phyloP scores from a whole-genome alignment of 495 filamentous ascomycete genomes.

The Lophium mytilinum region DNA sequence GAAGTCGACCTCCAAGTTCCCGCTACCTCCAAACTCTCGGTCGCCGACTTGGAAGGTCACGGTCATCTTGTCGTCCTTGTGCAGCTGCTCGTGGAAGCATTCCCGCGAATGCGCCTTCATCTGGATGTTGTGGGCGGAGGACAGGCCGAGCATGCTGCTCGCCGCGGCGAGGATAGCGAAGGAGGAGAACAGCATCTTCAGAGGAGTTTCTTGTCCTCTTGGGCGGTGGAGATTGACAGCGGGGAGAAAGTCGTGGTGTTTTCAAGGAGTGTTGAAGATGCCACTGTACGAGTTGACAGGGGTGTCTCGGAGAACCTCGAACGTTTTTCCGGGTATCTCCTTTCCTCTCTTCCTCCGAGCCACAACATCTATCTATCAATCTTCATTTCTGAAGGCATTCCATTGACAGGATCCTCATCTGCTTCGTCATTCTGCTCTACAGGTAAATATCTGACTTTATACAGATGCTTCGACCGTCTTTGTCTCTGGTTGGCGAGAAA shows the following conservation, averaged over 20 bases:
- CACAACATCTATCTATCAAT: too few relatives aligned
- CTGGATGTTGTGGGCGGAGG: slow-evolving; percentile 86
- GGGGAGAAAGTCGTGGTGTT: neutral
- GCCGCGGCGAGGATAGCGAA: slow-evolving; percentile 49
- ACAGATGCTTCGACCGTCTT: too few relatives aligned
- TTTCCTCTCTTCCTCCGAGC: too few relatives aligned
- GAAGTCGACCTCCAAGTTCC: slow-evolving; percentile 94
- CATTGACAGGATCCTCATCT: too few relatives aligned
- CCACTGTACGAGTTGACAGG: too few relatives aligned
- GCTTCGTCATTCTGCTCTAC: too few relatives aligned
- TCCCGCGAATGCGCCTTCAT: slow-evolving; percentile 83
- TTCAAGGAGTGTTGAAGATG: neutral
- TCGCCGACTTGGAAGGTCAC: slow-evolving; percentile 98
- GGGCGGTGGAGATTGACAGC: neutral
- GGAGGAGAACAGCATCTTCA: slow-evolving; percentile 32
- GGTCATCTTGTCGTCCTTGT: slow-evolving; percentile 94
- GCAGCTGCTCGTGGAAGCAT: slow-evolving; percentile 93
- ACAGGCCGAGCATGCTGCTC: slow-evolving; percentile 48
- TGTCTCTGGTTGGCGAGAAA: too few relatives aligned
- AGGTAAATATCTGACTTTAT: too few relatives aligned
- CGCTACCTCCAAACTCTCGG: slow-evolving; percentile 86
- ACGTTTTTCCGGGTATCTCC: too few relatives aligned
- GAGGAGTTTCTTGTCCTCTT: neutral
- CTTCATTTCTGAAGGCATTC: too few relatives aligned
- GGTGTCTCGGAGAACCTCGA: too few relatives aligned